These are phyloP conservation scores for Curvularia sp. DNA, from an alignment of 2,329 filamentous ascomycete genomes.

Conservation along the genomic window DNA sequence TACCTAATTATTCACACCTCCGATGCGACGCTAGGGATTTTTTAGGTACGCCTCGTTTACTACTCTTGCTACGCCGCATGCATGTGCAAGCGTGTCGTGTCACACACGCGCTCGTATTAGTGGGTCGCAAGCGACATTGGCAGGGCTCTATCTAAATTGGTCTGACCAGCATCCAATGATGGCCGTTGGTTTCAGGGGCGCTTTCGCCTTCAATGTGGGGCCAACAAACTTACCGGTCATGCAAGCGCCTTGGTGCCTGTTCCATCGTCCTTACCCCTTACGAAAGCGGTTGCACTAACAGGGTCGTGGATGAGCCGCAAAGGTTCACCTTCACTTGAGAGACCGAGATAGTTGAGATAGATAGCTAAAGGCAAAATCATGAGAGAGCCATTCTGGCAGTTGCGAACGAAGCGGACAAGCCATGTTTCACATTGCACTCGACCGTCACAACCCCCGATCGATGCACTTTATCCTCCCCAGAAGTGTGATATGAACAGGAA, in stretches of 20 bases:
- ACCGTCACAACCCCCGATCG: not conserved
- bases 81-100: not conserved
- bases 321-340: not conserved
- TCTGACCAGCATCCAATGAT: not conserved
- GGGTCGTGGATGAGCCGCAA: not conserved
- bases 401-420: not conserved
- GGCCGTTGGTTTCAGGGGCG: not conserved
- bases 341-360: not conserved
- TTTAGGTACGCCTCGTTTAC: not conserved
- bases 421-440: not conserved
- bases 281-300: not conserved
- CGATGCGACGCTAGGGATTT: not conserved
- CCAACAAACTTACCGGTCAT: not conserved
- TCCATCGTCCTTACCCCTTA: not conserved
- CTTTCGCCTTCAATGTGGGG: not conserved
- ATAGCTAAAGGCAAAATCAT: not conserved
- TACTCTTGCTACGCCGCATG: slow-evolving; percentile 1
- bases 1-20: not conserved
- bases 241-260: not conserved
- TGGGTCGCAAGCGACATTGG: not conserved
- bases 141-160: not conserved
- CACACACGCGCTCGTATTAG: no score
- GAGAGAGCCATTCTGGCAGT: not conserved
- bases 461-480: not conserved
- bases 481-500: not conserved